Base-by-base conservation (phyloP, 2,329 filamentous ascomycete genomes). In the Trichoderma sp. region DNA sequence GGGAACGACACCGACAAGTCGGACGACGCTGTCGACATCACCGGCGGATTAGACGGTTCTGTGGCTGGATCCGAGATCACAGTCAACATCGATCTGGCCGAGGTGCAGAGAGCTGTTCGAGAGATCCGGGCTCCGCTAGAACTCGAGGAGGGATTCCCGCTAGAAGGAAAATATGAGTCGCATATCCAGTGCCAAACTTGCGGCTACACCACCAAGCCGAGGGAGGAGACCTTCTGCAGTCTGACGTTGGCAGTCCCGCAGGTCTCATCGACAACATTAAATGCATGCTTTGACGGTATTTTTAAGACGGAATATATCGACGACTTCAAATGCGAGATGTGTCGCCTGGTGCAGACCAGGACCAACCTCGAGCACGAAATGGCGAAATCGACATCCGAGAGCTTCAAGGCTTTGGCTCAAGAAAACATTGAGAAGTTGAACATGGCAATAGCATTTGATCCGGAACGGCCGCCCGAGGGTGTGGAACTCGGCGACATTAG, bases 251-350 rank as follows among this genome's bases (percentile, higher is more conserved):
- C 93, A 74, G 95, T 99, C 4, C 95, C 95, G 0, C 92, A 95
- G 76, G 87, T 90, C 70, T 89, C 85, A 60, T 91, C 92, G 2
- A 94, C 94, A 0, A 90, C 92, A 0, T 84, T 99, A 17, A 93
- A 91, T 75, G 85, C 89, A 9, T 99, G 95, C 78, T 95, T 99
- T 73, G 95, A 99, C 74, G 92, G 92, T 48, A 90, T 97, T 79
- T 90, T 99, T 72, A 97, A 97, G 80, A 93, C 92, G 0, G 95
- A 99, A 78, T 91, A 93, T 76, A 97, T 99, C 71, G 94, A 98
- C 70, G 95, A 97, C 77, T 99, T 96, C 83, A 94, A 92, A 73
- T 99, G 95, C 80, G 95, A 97, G 74, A 92, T 89, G 79, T 99
- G 95, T 76, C 89, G 93, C 25, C 84, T 99, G n/a, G 80, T 92